Base-by-base conservation (phyloP, 1,284 basidiomycete species). In the Moniliella sp. region DNA sequence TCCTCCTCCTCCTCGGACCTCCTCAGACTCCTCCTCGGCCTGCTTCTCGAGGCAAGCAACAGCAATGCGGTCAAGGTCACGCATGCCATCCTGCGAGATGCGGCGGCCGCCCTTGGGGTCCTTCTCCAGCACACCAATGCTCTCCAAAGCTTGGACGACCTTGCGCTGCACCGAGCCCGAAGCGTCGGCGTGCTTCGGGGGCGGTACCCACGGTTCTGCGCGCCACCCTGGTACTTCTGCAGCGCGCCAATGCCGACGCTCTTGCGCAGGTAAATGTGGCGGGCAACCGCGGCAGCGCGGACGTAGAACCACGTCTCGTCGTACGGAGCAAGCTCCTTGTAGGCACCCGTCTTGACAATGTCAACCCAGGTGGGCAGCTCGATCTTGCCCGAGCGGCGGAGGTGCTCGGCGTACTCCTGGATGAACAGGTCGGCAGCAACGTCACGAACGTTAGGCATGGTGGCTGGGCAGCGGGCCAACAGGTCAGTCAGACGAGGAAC, bases 231-330 rank as follows among this genome's bases (percentile, higher is more conserved):
- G 36, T 93, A 77, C 73, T 94, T 97, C 65, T 73, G 74, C 37
- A 99, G 74, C 31, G 83, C 81, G 57, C 88, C 88, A 46, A 94
- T 75, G 63, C 88, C 88, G 57, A 94, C 84, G 63, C 83, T 78
- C 71, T 94, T 94, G 67, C 88, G 82, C 62, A 99, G 78, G 74
- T 99, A 97, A 68, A 97, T 86, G 75, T 97, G 88, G 62, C 91
- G 78, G 64, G 91, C 88, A 49, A 99, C 69, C 44, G 88, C 82
- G 61, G 88, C 84, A 66, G 86, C 80, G 57, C 88, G 83, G 62
- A 91, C 72, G 69, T 97, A 97, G 74, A 76, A 99, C 88, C 88
- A 99, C 67, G 97, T 91, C 33, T 82, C 80, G 67, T 97, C 84
- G 68, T 94, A 94, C 37, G 88, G 88, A 34, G 86, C 86, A 46